These are phyloP conservation scores for Beauveria asiatica DNA, from an alignment of 2,329 filamentous ascomycete genomes.

Conservation along the genomic window DNA sequence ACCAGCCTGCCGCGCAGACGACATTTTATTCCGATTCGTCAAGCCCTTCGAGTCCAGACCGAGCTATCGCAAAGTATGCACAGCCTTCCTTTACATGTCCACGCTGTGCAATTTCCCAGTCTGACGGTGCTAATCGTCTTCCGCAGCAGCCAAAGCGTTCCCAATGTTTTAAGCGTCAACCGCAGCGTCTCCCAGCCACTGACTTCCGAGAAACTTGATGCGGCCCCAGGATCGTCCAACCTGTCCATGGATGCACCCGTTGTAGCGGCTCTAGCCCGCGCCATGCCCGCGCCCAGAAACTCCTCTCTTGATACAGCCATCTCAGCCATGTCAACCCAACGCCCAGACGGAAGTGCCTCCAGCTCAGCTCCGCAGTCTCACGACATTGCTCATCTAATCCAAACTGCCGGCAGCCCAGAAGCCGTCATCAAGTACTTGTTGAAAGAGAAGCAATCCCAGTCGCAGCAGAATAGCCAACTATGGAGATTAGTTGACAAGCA, in stretches of 20 bases:
- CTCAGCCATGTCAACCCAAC: conserved; percentile 60
- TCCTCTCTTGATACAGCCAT: conserved; percentile 92
- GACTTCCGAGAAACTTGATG: conserved; percentile 26
- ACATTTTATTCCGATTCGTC: conserved; percentile 31
- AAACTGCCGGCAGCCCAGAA: conserved; percentile 80
- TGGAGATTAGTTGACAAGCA: conserved; percentile 98
- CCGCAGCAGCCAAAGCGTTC: conserved; percentile 18
- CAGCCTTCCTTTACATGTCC: not conserved
- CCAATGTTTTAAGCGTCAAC: conserved; percentile 38
- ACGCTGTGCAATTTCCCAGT: not conserved
- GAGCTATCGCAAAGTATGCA: conserved; percentile 23
- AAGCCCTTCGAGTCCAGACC: conserved; percentile 25
- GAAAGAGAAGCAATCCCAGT: conserved; percentile 83
- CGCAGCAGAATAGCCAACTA: conserved; percentile 83
- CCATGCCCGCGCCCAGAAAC: conserved; percentile 51
- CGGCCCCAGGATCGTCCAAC: conserved; percentile 26
- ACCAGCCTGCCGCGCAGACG: conserved; percentile 17
- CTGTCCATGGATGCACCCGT: conserved; percentile 41
- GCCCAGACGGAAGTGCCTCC: conserved; percentile 45
- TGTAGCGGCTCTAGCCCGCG: conserved; percentile 31
- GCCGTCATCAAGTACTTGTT: conserved; percentile 80
- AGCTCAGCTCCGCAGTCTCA: conserved; percentile 35
- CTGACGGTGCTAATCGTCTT: not conserved
- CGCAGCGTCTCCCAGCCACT: conserved; percentile 37
- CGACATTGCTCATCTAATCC: conserved; percentile 72